Conservation (phyloP, 2,329 filamentous ascomycete genomes). For the Penicillium sp. region DNA sequence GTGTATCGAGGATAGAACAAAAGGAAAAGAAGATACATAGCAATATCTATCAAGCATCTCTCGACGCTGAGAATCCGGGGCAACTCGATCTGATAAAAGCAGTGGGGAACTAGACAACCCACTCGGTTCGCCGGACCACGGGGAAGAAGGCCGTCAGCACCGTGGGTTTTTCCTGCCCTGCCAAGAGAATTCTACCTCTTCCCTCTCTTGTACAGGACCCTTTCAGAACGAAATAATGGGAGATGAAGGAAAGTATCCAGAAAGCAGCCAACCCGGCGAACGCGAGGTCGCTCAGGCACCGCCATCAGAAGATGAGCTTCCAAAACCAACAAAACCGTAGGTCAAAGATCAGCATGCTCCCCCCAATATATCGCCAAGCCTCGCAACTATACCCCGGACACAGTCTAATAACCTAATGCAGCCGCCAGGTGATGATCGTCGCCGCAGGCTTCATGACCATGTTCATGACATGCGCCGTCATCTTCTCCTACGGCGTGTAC, state of each 20-base stretch:
- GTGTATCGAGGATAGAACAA: background rate
- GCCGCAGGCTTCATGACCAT: conserved; percentile 30
- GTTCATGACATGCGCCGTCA: conserved; percentile 39
- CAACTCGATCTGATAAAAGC: conserved; percentile 1
- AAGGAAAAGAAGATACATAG: background rate
- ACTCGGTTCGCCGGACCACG: background rate
- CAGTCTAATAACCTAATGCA: background rate
- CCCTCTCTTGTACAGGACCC: background rate
- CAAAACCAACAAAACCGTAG: conserved; percentile 12
- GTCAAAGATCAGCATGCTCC: background rate
- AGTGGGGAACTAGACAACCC: background rate
- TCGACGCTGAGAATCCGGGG: background rate
- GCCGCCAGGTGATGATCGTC: conserved; percentile 20
- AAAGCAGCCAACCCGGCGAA: background rate
- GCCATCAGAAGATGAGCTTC: conserved; percentile 5
- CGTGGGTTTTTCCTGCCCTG: background rate
- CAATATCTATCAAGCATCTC: background rate
- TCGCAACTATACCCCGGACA: background rate
- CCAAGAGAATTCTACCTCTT: background rate
- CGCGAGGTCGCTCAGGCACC: background rate
- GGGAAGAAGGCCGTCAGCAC: background rate
- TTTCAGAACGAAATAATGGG: background rate
- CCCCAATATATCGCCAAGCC: conserved; percentile 1
- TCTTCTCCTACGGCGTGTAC: conserved; percentile 45
- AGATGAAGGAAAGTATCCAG: background rate